phyloP scores from a whole-genome alignment of 2,329 filamentous ascomycete species.

The Clathrospora elynae region DNA sequence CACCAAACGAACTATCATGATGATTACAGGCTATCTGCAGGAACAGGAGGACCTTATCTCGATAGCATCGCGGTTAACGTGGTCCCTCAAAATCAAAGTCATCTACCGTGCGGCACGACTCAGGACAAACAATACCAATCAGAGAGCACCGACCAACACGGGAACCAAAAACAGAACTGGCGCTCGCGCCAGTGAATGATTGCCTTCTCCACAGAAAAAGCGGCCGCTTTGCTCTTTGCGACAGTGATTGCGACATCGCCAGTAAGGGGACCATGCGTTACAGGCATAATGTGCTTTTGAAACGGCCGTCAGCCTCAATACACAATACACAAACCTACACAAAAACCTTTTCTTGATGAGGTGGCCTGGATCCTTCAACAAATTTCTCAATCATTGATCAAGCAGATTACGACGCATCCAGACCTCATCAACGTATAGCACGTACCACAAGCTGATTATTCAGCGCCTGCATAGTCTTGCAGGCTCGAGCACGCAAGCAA shows the following conservation, averaged over 20 bases:
- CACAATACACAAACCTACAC: background rate
- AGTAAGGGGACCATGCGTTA: conserved; percentile 22
- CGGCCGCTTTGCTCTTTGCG: conserved; percentile 30
- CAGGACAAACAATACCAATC: conserved; percentile 9
- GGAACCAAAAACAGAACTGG: conserved; percentile 21
- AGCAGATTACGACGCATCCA: conserved; percentile 5
- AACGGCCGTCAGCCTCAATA: conserved; percentile 10
- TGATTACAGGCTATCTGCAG: conserved; percentile 30
- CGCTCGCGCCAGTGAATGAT: conserved; percentile 16
- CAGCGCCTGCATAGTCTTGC: conserved; percentile 38
- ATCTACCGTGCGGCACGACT: conserved; percentile 15
- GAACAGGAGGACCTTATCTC: conserved; percentile 30
- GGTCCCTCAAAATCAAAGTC: conserved; percentile 9
- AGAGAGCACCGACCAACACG: conserved; percentile 13
- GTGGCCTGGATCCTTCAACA: background rate
- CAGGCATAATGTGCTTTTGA: conserved; percentile 5
- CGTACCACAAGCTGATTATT: too few relatives aligned
- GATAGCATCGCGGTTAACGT: conserved; percentile 15
- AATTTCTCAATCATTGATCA: conserved; percentile 1
- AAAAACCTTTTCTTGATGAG: conserved; percentile 2
- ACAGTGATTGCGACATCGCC: conserved; percentile 28
- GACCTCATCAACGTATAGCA: conserved; percentile 5
- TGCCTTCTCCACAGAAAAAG: conserved; percentile 29
- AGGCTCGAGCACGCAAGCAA: conserved; percentile 20
- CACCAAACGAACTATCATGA: conserved; percentile 19